Conservation (phyloP, 371 early-diverging fungal genomes). For the Mortierella sp. region DNA sequence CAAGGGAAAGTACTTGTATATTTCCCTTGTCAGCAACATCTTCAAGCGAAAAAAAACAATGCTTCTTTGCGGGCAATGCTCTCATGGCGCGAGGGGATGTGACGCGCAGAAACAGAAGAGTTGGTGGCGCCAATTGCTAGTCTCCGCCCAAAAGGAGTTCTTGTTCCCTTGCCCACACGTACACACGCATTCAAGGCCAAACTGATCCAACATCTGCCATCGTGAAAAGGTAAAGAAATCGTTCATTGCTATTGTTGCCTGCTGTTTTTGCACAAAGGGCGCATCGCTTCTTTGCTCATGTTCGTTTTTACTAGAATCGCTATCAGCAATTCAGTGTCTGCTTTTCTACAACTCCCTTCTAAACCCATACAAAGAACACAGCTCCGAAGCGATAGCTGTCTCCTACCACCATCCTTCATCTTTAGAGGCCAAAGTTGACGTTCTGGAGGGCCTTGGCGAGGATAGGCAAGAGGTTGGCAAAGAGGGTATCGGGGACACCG, state of each 20-base stretch:
- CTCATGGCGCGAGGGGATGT: background rate
- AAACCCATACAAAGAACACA: background rate
- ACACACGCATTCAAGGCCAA: too few species aligned
- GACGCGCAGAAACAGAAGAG: too few species aligned
- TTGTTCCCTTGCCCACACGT: too few species aligned
- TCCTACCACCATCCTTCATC: background rate
- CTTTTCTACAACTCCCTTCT: background rate
- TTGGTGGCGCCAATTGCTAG: too few species aligned
- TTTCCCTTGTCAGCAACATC: background rate
- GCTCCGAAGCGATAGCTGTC: background rate
- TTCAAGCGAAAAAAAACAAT: background rate
- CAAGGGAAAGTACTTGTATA: too few species aligned
- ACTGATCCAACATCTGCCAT: too few species aligned
- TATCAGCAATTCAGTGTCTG: background rate
- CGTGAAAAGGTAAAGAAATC: too few species aligned
- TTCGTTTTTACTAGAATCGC: background rate
- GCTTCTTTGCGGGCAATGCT: background rate
- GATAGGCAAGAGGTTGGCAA: constrained; percentile 52
- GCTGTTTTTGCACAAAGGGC: background rate
- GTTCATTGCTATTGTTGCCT: too few species aligned
- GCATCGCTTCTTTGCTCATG: background rate
- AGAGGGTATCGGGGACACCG: constrained; percentile 28
- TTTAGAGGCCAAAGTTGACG: constrained; percentile 33
- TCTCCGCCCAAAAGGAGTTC: too few species aligned
- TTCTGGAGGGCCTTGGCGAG: constrained; percentile 44